Base-by-base conservation (phyloP, 2,329 filamentous ascomycete species). In the Drechslerella coelobrocha region DNA sequence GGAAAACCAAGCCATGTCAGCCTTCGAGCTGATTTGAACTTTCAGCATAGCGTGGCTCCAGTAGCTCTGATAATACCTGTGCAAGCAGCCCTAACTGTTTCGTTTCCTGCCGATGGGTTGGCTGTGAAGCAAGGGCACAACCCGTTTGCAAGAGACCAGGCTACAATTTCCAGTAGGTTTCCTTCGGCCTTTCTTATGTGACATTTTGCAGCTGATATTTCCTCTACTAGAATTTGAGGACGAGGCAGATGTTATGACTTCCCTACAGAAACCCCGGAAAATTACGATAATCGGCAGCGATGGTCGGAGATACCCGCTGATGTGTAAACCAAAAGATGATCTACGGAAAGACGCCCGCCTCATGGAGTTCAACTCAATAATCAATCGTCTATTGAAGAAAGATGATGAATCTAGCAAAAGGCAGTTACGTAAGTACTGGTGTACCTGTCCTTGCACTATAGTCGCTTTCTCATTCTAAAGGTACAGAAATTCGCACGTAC, bases 311-410 rank as follows among this genome's bases (percentile, higher is more conserved):
- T 99, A 99, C 78, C 90, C 91, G 73, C 85, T 99, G 6, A 84
- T 99, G 61, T 95, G 96, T 82, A 99, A 99, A 77, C 95, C 94
- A 7, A 97, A 97, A 78, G 94, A 99, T 78, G 95, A 99, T 78
- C 84, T 99, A 23, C 89, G 94, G 54, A 99, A 96, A 74, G 95
- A 99, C 76, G 93, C 97, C 78, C 91, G 94, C 55, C 86, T 99
- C 19, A 99, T 99, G 92, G 95, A 99, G 78, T 99, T 99, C 82
- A 99, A 97, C 78, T 88, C 89, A 48, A 94, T 97, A 86, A 97
- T 99, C 81, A 99, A 99, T 78, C 86, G 94, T 68, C 91, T 93
- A 1, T 81, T 99, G 62, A 96, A 97, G 77, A 88, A 90, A 72
- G 92, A 97, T 76, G 88, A 92, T 1, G 92, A 97, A 77, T 90